phyloP scores from a whole-genome alignment of 305 asterid species.

The Fraxinus albicans region DNA sequence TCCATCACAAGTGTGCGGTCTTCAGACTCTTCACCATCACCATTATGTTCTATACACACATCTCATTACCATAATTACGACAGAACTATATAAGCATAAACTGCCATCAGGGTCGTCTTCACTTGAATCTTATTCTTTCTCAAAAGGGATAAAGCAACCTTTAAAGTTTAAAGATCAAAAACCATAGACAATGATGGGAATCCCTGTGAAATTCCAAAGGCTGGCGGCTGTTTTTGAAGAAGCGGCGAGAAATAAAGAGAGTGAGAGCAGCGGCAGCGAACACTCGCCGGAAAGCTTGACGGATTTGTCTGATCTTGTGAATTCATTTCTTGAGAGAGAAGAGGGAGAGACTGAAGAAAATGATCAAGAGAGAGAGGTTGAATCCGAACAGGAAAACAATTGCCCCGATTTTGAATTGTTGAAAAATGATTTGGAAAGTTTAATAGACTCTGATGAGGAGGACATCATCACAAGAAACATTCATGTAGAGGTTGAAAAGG shows the following conservation, averaged over 20 bases:
- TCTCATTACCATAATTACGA: slow-evolving; percentile 24
- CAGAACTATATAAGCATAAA: slow-evolving; percentile 21
- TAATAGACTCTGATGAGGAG: slow-evolving; percentile 18
- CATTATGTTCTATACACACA: slow-evolving; percentile 24
- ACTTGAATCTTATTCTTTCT: neutral
- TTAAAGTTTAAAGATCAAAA: neutral
- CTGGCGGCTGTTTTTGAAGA: slow-evolving; percentile 68
- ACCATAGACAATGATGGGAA: slow-evolving; percentile 33
- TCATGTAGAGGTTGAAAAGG: slow-evolving; percentile 38
- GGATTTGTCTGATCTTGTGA: slow-evolving; percentile 64
- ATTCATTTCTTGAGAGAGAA: slow-evolving; percentile 66
- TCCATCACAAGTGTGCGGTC: slow-evolving; percentile 25
- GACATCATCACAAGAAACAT: slow-evolving; percentile 27
- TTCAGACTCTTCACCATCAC: neutral
- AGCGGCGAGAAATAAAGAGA: slow-evolving; percentile 40
- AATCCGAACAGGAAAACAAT: slow-evolving; percentile 21
- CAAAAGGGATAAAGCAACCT: neutral
- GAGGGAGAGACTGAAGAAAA: slow-evolving; percentile 15
- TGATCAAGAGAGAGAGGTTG: slow-evolving; percentile 12
- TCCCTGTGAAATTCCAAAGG: slow-evolving; percentile 54
- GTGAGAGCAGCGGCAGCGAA: slow-evolving; percentile 92
- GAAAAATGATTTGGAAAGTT: slow-evolving; percentile 35
- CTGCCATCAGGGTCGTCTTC: slow-evolving; percentile 6
- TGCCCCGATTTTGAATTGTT: slow-evolving; percentile 28
- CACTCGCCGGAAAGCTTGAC: slow-evolving; percentile 42